These are phyloP conservation scores for Carex kokanica DNA, from an alignment of 176 grass and related monocot genomes.

Conservation along the genomic window DNA sequence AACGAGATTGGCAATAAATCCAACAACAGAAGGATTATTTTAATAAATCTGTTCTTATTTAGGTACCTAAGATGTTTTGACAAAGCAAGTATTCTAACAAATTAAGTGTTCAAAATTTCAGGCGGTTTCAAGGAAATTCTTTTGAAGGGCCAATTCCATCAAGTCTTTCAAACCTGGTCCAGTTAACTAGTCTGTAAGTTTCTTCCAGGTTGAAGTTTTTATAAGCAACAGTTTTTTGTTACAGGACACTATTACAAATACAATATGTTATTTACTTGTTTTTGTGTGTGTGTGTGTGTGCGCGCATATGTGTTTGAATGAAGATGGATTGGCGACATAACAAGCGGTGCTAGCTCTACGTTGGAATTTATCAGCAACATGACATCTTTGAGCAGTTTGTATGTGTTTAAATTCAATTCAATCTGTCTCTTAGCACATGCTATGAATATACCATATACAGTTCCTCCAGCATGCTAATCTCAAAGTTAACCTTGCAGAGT, in stretches of 20 bases:
- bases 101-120: slow-evolving; percentile 25
- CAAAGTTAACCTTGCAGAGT: slow-evolving; percentile 44
- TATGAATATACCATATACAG: neutral
- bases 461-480: neutral
- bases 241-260: neutral
- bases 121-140: slow-evolving; percentile 78
- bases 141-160: slow-evolving; percentile 73
- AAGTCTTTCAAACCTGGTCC: slow-evolving; percentile 51
- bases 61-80: neutral
- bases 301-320: neutral
- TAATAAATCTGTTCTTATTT: neutral
- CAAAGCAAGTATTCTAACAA: slow-evolving; percentile 1
- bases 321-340: slow-evolving; percentile 71
- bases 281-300: neutral
- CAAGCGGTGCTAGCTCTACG: slow-evolving; percentile 53
- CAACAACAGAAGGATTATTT: neutral
- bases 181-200: slow-evolving; percentile 63
- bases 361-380: slow-evolving; percentile 62
- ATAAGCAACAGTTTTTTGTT: neutral
- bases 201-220: neutral
- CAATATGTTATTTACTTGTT: neutral
- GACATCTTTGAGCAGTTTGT: slow-evolving; percentile 58
- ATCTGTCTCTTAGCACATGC: neutral
- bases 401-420: slow-evolving; percentile 13
- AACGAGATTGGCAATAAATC: too few species aligned